phyloP scores from a whole-genome alignment of 176 grass and related monocot species.

The Pharus latifolius region DNA sequence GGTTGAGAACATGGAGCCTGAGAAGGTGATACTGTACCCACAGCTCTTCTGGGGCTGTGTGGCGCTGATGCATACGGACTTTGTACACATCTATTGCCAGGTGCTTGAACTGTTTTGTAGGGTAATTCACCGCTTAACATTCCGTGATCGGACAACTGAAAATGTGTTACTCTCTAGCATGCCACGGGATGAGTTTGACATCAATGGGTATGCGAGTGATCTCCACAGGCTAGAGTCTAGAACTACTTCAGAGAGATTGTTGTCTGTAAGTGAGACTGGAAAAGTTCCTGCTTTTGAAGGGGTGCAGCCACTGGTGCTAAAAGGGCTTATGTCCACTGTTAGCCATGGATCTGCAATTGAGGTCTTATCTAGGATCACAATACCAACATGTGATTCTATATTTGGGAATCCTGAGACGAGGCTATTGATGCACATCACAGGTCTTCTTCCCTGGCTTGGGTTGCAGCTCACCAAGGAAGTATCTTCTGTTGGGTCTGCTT shows the following conservation, averaged over 20 bases:
- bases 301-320: slow-evolving; percentile 87
- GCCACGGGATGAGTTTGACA: slow-evolving; percentile 89
- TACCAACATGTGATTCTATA: slow-evolving; percentile 83
- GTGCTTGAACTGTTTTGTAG: slow-evolving; percentile 78
- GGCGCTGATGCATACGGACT: slow-evolving; percentile 93
- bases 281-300: slow-evolving; percentile 91
- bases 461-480: slow-evolving; percentile 57
- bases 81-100: slow-evolving; percentile 90
- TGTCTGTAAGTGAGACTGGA: slow-evolving; percentile 44
- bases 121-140: slow-evolving; percentile 76
- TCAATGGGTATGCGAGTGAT: slow-evolving; percentile 48
- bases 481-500: slow-evolving; percentile 20
- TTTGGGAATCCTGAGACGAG: slow-evolving; percentile 89
- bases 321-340: slow-evolving; percentile 83
- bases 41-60: slow-evolving; percentile 99
- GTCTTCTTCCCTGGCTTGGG: slow-evolving; percentile 90
- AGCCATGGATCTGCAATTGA: slow-evolving; percentile 87
- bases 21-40: slow-evolving; percentile 97
- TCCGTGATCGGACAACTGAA: slow-evolving; percentile 83
- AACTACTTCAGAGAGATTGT: slow-evolving; percentile 47
- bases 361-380: slow-evolving; percentile 87
- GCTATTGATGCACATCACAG: slow-evolving; percentile 90
- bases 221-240: slow-evolving; percentile 62
- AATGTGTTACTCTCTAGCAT: slow-evolving; percentile 87
- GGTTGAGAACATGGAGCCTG: slow-evolving; percentile 93